A percentile compares a stretch with the other conserved stretches of the same genome.
phyloP scores from a whole-genome alignment of 2,329 filamentous ascomycete species.

The Scedosporium aurantiacum region DNA sequence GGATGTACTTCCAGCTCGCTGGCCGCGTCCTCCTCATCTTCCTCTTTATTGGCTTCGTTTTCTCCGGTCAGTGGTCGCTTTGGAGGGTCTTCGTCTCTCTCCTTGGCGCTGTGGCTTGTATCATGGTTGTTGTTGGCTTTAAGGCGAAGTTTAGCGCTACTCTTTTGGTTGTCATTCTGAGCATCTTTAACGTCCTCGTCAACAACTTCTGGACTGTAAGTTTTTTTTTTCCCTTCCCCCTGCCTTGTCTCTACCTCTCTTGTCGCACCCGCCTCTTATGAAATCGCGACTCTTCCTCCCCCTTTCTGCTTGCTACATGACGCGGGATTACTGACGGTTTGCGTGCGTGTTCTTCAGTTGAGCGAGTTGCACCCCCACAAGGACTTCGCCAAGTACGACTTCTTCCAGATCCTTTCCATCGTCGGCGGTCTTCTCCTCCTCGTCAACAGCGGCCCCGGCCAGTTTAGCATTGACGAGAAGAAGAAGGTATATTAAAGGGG shows the following conservation, averaged over 20 bases:
- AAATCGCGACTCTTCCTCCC: too few relatives aligned
- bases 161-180: conserved; percentile 87
- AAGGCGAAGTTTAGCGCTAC: conserved; percentile 99
- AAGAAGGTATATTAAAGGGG: conserved; percentile 88
- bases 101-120: conserved; percentile 78
- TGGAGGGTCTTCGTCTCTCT: conserved; percentile 77
- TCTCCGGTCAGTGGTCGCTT: conserved; percentile 85
- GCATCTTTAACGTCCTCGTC: conserved; percentile 90
- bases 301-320: conserved; percentile 6
- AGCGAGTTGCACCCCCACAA: conserved; percentile 98
- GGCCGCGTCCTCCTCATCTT: conserved; percentile 94
- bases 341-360: conserved; percentile 44
- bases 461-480: conserved; percentile 99
- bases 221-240: too few relatives aligned
- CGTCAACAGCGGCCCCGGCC: conserved; percentile 96
- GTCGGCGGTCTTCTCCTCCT: conserved; percentile 91
- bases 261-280: not conserved
- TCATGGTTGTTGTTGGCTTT: conserved; percentile 99
- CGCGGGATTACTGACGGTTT: conserved; percentile 13
- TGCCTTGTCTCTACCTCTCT: not conserved
- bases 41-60: conserved; percentile 93
- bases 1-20: conserved; percentile 99
- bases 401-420: conserved; percentile 99
- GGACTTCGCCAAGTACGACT: conserved; percentile 99
- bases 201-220: conserved; percentile 99